Conservation (phyloP, 228 moss, liverwort and hornwort species). For the Sphagnum magellanicum region DNA sequence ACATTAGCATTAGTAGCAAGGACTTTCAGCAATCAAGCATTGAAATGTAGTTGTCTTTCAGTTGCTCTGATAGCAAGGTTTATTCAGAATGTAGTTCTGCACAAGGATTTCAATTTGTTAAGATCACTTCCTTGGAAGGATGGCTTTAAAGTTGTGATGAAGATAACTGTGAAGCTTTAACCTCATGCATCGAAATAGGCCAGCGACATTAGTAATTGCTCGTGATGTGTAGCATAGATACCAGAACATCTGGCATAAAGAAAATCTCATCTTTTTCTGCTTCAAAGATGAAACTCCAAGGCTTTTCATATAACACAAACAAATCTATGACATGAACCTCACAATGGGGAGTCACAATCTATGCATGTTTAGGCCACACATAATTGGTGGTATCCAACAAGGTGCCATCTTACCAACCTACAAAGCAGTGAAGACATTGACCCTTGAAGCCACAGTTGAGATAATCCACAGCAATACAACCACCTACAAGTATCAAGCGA, state of each 20-base stretch:
- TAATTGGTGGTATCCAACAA: background rate
- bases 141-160: too few species aligned
- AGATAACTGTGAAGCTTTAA: too few species aligned
- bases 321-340: background rate
- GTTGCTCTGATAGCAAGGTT: too few species aligned
- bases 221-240: too few species aligned
- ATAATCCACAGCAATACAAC: conserved; percentile 28
- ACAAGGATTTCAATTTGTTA: too few species aligned
- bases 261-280: background rate
- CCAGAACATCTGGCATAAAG: background rate
- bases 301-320: background rate
- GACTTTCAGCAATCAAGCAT: too few species aligned
- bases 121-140: too few species aligned
- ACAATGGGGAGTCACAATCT: background rate
- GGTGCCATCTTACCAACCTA: conserved; percentile 22
- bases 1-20: too few species aligned
- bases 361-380: background rate
- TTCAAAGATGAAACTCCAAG: background rate
- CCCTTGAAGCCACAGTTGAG: conserved; percentile 27
- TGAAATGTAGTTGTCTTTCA: too few species aligned
- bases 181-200: too few species aligned
- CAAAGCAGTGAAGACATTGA: conserved; percentile 37
- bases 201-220: too few species aligned
- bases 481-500: conserved; percentile 12
- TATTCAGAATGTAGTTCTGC: too few species aligned